Percentiles rank a stretch among this genome's conserved stretches.
Evolutionary conservation across 2,329 filamentous ascomycete species (phyloP).

Genomic region (Calonectria pseudoturangicola): DNA sequence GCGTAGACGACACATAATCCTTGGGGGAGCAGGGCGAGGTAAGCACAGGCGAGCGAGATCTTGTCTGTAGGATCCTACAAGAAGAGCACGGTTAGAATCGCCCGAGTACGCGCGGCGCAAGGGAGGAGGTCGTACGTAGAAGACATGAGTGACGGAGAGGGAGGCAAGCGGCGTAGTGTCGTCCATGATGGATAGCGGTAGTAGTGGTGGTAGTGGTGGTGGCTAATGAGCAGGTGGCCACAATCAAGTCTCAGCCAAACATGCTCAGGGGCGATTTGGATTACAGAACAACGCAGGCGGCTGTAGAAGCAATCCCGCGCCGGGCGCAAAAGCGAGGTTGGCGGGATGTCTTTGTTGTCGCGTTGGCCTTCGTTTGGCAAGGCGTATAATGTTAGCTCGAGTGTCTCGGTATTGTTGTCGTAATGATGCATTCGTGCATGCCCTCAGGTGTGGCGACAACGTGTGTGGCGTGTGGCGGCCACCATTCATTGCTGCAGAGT

Average conservation of each 20-base stretch:
- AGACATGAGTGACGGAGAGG: slow-evolving; percentile 94
- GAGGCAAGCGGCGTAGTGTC: slow-evolving; percentile 82
- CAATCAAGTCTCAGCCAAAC: slow-evolving; percentile 24
- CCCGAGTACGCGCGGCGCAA: slow-evolving; percentile 3
- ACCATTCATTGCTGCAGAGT: no score
- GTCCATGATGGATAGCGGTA: slow-evolving; percentile 47
- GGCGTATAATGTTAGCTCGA: slow-evolving; percentile 6
- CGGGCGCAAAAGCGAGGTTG: slow-evolving; percentile 21
- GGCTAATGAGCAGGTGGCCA: slow-evolving; percentile 1
- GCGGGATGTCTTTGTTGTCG: slow-evolving; percentile 24
- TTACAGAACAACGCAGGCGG: neutral
- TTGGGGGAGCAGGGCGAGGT: slow-evolving; percentile 95
- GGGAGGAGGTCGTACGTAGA: slow-evolving; percentile 80
- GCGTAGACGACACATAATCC: slow-evolving; percentile 92
- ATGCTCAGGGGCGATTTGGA: slow-evolving; percentile 24
- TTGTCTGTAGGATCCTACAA: slow-evolving; percentile 89
- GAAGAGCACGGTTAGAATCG: slow-evolving; percentile 25
- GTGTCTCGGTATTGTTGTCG: neutral
- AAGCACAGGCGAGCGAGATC: slow-evolving; percentile 91
- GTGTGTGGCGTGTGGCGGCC: slow-evolving; percentile 1
- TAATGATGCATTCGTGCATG: slow-evolving; percentile 17
- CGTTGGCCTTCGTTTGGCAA: neutral
- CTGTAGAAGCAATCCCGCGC: slow-evolving; percentile 29
- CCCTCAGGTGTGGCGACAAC: neutral
- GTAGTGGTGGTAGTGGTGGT: slow-evolving; percentile 4